Conservation (phyloP, 306 rosid species). For the Mimosa pudica region DNA sequence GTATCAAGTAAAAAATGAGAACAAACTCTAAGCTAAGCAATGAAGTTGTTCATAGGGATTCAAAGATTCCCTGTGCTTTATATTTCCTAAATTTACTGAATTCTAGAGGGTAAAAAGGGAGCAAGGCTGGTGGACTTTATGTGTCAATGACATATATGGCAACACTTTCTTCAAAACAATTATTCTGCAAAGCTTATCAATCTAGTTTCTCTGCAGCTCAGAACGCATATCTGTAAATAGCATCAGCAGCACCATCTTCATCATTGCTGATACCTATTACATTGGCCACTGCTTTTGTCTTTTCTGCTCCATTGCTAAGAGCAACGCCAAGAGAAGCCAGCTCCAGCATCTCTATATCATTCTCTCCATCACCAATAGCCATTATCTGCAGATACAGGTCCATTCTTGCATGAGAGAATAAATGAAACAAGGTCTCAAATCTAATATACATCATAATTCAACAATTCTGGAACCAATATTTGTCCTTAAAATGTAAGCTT, state of each 20-base stretch:
- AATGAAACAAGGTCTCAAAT: neutral
- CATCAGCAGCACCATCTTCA: constrained; percentile 92
- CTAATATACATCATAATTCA: neutral
- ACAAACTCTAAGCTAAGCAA: constrained; percentile 13
- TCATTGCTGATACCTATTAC: constrained; percentile 83
- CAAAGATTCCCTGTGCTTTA: constrained; percentile 8
- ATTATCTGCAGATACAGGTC: constrained; percentile 54
- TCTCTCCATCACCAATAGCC: constrained; percentile 99
- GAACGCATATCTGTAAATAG: constrained; percentile 85
- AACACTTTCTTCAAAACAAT: constrained; percentile 23
- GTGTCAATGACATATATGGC: constrained; percentile 14
- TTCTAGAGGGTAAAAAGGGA: constrained; percentile 8
- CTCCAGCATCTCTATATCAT: constrained; percentile 90
- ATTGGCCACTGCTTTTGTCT: constrained; percentile 82
- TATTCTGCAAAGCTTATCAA: constrained; percentile 28
- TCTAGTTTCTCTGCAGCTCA: constrained; percentile 41
- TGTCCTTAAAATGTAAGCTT: neutral
- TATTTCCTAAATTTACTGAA: neutral
- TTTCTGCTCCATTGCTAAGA: constrained; percentile 80
- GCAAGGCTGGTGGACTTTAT: constrained; percentile 11
- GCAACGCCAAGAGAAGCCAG: constrained; percentile 89
- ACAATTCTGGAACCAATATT: neutral
- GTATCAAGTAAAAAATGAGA: constrained; percentile 7
- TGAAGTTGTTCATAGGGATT: neutral
- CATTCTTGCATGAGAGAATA: constrained; percentile 9